A percentile compares a stretch with the other conserved stretches of the same genome.
Evolutionary conservation across 768 basidiomycete genomes (phyloP).

Genomic region (Naganishia randhawae): DNA sequence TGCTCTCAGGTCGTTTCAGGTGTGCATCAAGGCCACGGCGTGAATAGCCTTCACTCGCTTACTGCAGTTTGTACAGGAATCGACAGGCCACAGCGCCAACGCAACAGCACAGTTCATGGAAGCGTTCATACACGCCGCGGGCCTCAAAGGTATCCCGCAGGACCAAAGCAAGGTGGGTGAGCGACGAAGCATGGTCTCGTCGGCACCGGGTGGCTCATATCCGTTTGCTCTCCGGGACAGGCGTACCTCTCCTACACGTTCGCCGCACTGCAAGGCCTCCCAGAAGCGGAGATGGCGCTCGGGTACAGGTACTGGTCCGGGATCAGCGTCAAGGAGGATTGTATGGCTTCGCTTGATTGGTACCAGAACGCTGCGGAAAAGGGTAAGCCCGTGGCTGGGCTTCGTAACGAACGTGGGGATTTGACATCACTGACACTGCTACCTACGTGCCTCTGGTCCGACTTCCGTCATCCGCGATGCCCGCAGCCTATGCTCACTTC

Average conservation of each 20-base stretch:
- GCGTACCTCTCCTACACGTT: constrained; percentile 93
- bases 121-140: constrained; percentile 84
- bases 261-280: constrained; percentile 79
- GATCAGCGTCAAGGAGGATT: constrained; percentile 83
- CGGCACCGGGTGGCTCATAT: not conserved
- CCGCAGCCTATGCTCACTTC: constrained; percentile 70
- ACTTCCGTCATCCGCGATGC: not conserved
- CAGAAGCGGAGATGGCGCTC: constrained; percentile 84
- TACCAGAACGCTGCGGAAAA: constrained; percentile 86
- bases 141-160: constrained; percentile 55
- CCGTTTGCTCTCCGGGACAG: constrained; percentile 4
- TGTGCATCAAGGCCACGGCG: constrained; percentile 62
- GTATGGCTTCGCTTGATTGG: constrained; percentile 76
- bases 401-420: not conserved
- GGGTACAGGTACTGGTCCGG: constrained; percentile 95
- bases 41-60: not conserved
- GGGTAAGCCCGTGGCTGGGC: constrained; percentile 53
- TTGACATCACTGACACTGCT: not conserved
- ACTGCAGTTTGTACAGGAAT: not conserved
- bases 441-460: too few species aligned
- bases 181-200: too few species aligned
- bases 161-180: constrained; percentile 54
- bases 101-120: constrained; percentile 79
- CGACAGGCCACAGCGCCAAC: constrained; percentile 51
- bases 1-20: constrained; percentile 37